Evolutionary conservation across 768 basidiomycete genomes (phyloP).

Genomic region (Termitomyces bulborhizus): DNA sequence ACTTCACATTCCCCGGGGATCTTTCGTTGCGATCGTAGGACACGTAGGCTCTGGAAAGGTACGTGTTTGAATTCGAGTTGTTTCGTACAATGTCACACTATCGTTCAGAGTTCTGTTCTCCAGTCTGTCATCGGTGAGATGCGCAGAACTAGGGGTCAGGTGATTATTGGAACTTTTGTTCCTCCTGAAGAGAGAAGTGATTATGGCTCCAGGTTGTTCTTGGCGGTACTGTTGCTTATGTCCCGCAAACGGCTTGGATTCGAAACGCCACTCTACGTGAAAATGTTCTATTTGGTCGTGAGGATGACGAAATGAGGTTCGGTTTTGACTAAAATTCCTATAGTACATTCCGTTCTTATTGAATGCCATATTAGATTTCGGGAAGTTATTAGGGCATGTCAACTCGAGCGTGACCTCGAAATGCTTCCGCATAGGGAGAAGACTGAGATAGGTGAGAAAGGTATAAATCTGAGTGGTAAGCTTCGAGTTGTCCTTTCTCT

Average conservation of each 20-base stretch:
- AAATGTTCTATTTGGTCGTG: conserved; percentile 71
- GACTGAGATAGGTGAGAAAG: conserved; percentile 75
- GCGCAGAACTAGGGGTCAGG: conserved; percentile 52
- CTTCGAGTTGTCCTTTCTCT: neutral
- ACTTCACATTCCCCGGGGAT: conserved; percentile 42
- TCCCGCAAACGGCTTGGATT: conserved; percentile 62
- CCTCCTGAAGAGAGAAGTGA: neutral
- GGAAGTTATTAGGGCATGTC: conserved; percentile 57
- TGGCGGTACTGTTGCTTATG: conserved; percentile 51
- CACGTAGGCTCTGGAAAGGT: conserved; percentile 72
- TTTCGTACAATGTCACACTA: neutral
- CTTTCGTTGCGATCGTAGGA: conserved; percentile 71
- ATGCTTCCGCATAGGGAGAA: conserved; percentile 64
- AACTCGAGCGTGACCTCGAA: conserved; percentile 63
- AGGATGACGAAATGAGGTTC: conserved; percentile 53
- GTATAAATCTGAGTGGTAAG: conserved; percentile 59
- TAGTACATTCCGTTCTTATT: neutral
- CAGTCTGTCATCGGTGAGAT: conserved; percentile 63
- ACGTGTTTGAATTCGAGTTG: neutral
- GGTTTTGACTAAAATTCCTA: neutral
- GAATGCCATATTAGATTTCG: conserved; percentile 34
- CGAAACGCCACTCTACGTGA: conserved; percentile 61
- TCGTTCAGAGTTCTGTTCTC: conserved; percentile 44
- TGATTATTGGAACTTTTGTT: conserved; percentile 17
- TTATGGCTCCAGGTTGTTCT: conserved; percentile 33